phyloP scores from a whole-genome alignment of 768 basidiomycete genomes.

The Lanmaoa rubissima region DNA sequence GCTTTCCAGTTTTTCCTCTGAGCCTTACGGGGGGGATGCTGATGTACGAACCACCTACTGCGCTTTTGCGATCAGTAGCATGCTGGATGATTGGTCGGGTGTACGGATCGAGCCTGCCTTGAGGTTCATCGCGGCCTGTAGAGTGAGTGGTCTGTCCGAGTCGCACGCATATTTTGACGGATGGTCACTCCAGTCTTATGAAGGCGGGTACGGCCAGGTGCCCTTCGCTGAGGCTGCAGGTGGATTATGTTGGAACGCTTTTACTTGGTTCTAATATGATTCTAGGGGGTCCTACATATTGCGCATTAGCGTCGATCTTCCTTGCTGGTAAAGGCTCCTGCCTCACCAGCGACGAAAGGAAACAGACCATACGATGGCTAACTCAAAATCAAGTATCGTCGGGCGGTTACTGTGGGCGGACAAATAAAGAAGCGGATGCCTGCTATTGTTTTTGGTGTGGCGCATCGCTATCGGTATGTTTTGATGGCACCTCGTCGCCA shows the following conservation, averaged over 20 bases:
- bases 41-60: slow-evolving; percentile 86
- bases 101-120: slow-evolving; percentile 62
- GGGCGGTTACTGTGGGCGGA: slow-evolving; percentile 88
- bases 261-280: background rate
- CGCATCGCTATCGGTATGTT: slow-evolving; percentile 67
- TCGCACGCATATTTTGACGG: background rate
- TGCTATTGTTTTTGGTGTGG: slow-evolving; percentile 98
- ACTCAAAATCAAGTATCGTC: slow-evolving; percentile 57
- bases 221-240: slow-evolving; percentile 86
- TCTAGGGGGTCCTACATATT: slow-evolving; percentile 91
- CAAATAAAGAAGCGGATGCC: slow-evolving; percentile 84
- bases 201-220: slow-evolving; percentile 88
- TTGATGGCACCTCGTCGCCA: background rate
- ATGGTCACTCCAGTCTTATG: slow-evolving; percentile 64
- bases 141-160: slow-evolving; percentile 45
- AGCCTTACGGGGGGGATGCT: slow-evolving; percentile 65
- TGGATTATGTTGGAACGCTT: slow-evolving; percentile 29
- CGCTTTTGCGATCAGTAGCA: slow-evolving; percentile 77
- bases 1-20: slow-evolving; percentile 59
- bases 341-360: slow-evolving; percentile 39
- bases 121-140: slow-evolving; percentile 65
- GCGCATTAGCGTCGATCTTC: slow-evolving; percentile 73
- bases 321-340: slow-evolving; percentile 38
- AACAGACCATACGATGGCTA: slow-evolving; percentile 73
- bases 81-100: slow-evolving; percentile 79